Base-by-base conservation (phyloP, 306 rosid genomes). In the Bauhinia variegata region DNA sequence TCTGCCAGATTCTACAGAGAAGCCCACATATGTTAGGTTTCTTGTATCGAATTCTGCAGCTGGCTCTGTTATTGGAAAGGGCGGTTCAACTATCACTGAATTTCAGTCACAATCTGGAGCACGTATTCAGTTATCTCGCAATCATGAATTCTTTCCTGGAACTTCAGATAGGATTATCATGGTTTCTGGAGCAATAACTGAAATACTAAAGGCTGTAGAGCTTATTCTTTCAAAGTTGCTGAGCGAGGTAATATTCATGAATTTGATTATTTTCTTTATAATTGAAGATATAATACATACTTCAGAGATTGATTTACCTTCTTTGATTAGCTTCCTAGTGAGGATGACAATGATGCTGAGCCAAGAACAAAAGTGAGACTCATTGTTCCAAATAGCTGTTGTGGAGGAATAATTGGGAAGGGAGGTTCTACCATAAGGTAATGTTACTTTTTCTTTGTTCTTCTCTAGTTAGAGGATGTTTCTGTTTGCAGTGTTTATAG, bases 1-100 rank as follows among this genome's bases (percentile, higher is more conserved):
- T 62, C 68, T 79, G 66, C 65, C 88, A 95, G 99, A 95, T 74
- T 73, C 86, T 33, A 70, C 11, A 65, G 99, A 91, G 82, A 88
- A 84, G 92, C 85, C 95, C 36, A 85, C 99, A 51, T 88, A 95
- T 53, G 83, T 95, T 50, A 84, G 83, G 87, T 95, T 95, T 84
- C 95, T 95, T 18, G 99, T 91, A 68, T 95, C 99, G 61, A 95
- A 95, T 78, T 88, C 97, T 77, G 99, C 99, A 7, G 99, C 99
- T 79, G 99, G 99, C 67, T 95, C 99, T 78, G 97, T 95, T 58
- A 95, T 95, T 75, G 99, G 99, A 73, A 95, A 95, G 84, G 99
- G 99, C 52, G 99, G 99, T 44, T 91, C 99, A 43, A 95, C 99
- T n/a, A 95, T 95, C 79, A 91, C 93, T 63, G 99, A 95, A 70